Evolutionary conservation across 2,329 filamentous ascomycete species (phyloP).

Genomic region (Penicillium hesseltinei): DNA sequence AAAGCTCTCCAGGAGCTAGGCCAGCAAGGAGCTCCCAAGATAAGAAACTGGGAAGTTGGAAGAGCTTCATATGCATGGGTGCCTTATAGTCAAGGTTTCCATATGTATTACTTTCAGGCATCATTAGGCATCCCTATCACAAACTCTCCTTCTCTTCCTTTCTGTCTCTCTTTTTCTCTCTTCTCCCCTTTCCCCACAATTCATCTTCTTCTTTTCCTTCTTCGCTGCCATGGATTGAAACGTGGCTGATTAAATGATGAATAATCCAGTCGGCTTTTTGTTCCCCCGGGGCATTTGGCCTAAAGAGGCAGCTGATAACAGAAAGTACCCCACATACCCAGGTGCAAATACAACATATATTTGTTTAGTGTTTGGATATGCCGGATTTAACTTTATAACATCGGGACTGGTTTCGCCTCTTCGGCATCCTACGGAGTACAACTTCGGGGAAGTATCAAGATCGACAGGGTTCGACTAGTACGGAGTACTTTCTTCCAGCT

Average conservation of each 20-base stretch:
- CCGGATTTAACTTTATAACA: constrained; percentile 15
- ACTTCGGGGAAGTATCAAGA: constrained; percentile 10
- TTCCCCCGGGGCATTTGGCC: neutral
- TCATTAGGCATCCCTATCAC: constrained; percentile 15
- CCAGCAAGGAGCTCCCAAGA: neutral
- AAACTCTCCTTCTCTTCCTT: neutral
- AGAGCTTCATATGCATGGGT: neutral
- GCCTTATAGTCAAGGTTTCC: neutral
- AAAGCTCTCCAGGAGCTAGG: neutral
- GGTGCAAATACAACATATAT: neutral
- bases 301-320: constrained; percentile 8
- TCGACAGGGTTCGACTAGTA: constrained; percentile 28
- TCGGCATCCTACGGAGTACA: constrained; percentile 18
- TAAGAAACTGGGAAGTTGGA: neutral
- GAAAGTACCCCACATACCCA: constrained; percentile 1
- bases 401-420: constrained; percentile 11
- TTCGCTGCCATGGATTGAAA: neutral
- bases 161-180: neutral
- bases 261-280: neutral
- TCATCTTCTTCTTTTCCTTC: neutral
- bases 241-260: neutral
- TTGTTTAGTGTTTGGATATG: neutral
- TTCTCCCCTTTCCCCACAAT: neutral
- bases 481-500: constrained; percentile 1
- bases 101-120: constrained; percentile 5